Evolutionary conservation across 2,329 filamentous ascomycete species (phyloP), one percentile per base, ranked within the genome.

Genomic region (Raffaelea ambrosiae): DNA sequence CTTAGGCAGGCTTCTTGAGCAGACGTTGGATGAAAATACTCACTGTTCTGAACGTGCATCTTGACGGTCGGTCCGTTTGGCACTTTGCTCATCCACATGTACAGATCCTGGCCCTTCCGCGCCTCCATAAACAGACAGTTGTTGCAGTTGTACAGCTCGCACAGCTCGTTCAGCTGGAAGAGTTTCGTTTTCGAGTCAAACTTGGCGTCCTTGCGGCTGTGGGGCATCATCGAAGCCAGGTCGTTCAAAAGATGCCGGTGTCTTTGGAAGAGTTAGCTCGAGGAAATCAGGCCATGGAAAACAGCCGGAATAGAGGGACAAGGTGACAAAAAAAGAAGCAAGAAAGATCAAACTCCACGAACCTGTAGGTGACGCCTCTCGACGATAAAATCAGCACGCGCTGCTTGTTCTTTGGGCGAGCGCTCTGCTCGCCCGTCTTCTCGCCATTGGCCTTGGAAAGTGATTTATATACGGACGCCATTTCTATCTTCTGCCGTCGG

Each of bases 41-140:
- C 66, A 84, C 81, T 63, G 60, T 89, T 90, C 64, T 93, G 87
- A 45, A 88, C 73, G 61, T 93, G 86, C 66, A 93, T 61, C 58
- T 72, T 60, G 44, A 66, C 56, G 1, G 61, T 64, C 26, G 84
- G 85, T 0, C 85, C 86, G 58, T 90, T 95, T 5, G 91, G 93
- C 2, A 89, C 84, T 62, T 94, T 95, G 66, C 85, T 83, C 61
- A 96, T 79, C 89, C 89, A 96, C 53, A 94, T 73, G 67, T 97
- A 98, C 19, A 97, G 73, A 72, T 97, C 93, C 68, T 95, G 84
- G 51, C 85, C 87, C 68, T 97, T 98, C 51, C 90, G 78, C 41
- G 90, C 90, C 70, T 98, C 91, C 63, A 96, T 94, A 71, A 95
- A 98, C 53, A 96, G 77, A 51, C 90, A 78, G 64, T 90, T 87